Evolutionary conservation across 2,329 filamentous ascomycete genomes (phyloP).

Genomic region (Ophiostoma montium): DNA sequence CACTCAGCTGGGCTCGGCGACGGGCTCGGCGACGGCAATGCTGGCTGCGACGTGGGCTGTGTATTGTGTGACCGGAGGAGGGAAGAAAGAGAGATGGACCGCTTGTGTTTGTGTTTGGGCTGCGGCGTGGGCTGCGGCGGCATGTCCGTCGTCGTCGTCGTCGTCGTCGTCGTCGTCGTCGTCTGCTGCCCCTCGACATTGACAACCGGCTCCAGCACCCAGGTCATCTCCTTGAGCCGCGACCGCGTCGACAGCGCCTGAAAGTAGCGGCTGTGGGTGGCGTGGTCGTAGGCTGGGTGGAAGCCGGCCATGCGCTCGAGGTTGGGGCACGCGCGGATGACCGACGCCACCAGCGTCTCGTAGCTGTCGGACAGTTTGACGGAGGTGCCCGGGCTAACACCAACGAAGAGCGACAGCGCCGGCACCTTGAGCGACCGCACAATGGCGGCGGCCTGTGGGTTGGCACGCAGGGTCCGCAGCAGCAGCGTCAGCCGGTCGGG

Average conservation of each 20-base stretch:
- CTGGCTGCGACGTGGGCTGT: constrained; percentile 1
- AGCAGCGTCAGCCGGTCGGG: constrained; percentile 32
- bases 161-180: neutral
- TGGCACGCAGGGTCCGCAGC: constrained; percentile 40
- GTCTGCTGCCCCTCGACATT: constrained; percentile 9
- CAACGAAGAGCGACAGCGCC: constrained; percentile 22
- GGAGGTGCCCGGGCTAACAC: constrained; percentile 18
- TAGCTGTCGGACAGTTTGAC: constrained; percentile 42
- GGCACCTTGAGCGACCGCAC: constrained; percentile 46
- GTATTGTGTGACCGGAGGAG: constrained; percentile 1
- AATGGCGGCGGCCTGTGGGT: constrained; percentile 36
- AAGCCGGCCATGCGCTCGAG: constrained; percentile 44
- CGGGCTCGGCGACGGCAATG: constrained; percentile 3
- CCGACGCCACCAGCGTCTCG: constrained; percentile 41
- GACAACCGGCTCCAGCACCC: constrained; percentile 36
- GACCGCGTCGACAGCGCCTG: constrained; percentile 44
- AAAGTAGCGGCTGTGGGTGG: constrained; percentile 36
- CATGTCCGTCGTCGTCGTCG: too few species aligned
- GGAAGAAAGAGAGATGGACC: constrained; percentile 7
- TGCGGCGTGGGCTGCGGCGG: constrained; percentile 4
- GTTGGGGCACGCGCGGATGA: constrained; percentile 52
- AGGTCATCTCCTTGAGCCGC: constrained; percentile 43
- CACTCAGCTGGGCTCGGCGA: too few species aligned
- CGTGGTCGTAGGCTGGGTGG: constrained; percentile 38
- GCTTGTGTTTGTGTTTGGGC: neutral